These are phyloP conservation scores for Erysiphe pulchra DNA, from an alignment of 2,329 filamentous ascomycete genomes.

Conservation along the genomic window DNA sequence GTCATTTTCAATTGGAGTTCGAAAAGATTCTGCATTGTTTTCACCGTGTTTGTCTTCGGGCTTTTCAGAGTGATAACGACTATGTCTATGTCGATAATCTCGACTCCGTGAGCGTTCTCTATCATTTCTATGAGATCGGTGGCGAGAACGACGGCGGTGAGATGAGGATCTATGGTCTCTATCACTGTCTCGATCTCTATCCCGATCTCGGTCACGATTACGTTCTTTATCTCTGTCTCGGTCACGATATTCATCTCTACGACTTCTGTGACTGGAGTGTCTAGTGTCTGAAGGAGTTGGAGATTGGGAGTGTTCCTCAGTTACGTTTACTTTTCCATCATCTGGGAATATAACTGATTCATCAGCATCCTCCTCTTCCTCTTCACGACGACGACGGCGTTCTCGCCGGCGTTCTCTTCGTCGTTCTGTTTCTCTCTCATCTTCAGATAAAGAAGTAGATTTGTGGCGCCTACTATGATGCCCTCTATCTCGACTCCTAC, in stretches of 20 bases:
- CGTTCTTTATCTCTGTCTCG: conserved; percentile 21
- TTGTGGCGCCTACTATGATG: conserved; percentile 12
- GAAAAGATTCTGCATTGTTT: conserved; percentile 1
- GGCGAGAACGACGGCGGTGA: conserved; percentile 19
- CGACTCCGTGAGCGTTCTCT: conserved; percentile 18
- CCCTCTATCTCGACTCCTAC: conserved; percentile 8
- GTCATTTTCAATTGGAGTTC: conserved; percentile 5
- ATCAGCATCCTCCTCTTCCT: conserved; percentile 8
- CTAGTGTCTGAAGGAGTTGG: conserved; percentile 34
- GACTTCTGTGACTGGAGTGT: conserved; percentile 32
- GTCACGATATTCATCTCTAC: conserved; percentile 25
- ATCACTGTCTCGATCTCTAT: conserved; percentile 16
- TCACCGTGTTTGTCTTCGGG: conserved; percentile 3
- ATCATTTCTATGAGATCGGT: conserved; percentile 22
- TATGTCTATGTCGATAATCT: conserved; percentile 17
- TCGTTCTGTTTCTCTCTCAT: conserved; percentile 12
- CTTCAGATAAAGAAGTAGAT: conserved; percentile 10
- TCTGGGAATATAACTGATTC: conserved; percentile 4
- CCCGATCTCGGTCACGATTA: conserved; percentile 21
- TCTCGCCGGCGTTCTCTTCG: conserved; percentile 11
- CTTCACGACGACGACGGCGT: conserved; percentile 8
- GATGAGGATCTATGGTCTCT: conserved; percentile 17
- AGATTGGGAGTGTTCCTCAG: conserved; percentile 33
- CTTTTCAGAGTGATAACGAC: conserved; percentile 8
- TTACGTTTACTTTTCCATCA: conserved; percentile 15